Evolutionary conservation across 192 early-diverging fungal species (phyloP).

Genomic region (Geosiphon pyriformis): DNA sequence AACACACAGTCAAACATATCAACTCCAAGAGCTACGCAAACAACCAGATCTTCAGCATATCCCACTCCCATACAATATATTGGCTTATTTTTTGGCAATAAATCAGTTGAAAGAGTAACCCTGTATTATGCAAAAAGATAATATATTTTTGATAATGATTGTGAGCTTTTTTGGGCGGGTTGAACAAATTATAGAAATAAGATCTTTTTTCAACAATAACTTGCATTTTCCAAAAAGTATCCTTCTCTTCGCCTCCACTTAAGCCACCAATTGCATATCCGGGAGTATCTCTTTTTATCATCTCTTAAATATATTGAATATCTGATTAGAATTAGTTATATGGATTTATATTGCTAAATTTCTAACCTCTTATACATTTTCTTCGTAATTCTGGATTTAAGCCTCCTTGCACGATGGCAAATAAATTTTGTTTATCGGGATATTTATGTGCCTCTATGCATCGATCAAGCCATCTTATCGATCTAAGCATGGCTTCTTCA

Average conservation of each 20-base stretch:
- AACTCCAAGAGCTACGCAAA: conserved; percentile 80
- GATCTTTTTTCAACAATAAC: neutral
- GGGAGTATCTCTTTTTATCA: conserved; percentile 72
- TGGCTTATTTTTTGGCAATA: conserved; percentile 74
- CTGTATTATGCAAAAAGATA: conserved; percentile 12
- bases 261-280: conserved; percentile 86
- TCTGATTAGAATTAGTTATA: neutral
- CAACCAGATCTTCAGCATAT: conserved; percentile 77
- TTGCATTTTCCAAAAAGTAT: conserved; percentile 76
- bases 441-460: conserved; percentile 70
- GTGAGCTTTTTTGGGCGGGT: too few species aligned
- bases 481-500: conserved; percentile 87
- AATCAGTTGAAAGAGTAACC: conserved; percentile 71
- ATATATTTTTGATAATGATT: conserved; percentile 56
- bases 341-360: neutral
- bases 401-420: conserved; percentile 88
- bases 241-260: conserved; percentile 83
- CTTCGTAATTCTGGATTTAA: conserved; percentile 62
- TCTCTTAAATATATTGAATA: conserved; percentile 40
- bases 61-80: conserved; percentile 93
- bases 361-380: conserved; percentile 53
- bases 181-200: too few species aligned
- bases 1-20: conserved; percentile 93
- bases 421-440: conserved; percentile 71
- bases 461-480: conserved; percentile 83